Base-by-base conservation (phyloP, 257 asterid genomes). In the Ajuga chamaepitys region DNA sequence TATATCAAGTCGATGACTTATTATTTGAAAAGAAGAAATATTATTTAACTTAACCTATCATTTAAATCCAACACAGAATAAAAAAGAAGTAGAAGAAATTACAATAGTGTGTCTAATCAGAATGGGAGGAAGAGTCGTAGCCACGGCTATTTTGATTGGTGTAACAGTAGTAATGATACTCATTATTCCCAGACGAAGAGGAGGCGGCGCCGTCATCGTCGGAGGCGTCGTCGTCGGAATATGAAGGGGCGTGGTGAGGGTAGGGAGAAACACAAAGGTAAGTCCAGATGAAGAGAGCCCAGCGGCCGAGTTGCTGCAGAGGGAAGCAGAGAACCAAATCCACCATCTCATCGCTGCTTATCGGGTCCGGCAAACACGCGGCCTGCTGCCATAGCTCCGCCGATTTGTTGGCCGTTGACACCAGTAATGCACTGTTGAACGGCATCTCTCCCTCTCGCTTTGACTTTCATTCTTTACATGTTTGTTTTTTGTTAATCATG, bases 241-340 rank as follows among this genome's bases (percentile, higher is more conserved):
- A 18, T 4, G 77, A 64, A n/a, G 70, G 16, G 41, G 40, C 46
- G 52, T 60, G 51, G 44, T 71, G 57, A 4, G 82, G 78, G 44
- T 72, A 54, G 2, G 83, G 77, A 2, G 82, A 71, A 35, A 78
- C 68, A 24, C 86, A 81, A 22, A 81, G 81, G 62, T 66, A 81
- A 42, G 77, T 78, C 86, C 84, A 81, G 20, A 78, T 37, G 66
- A 45, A 73, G 63, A 73, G 75, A 12, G 66, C 74, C 74, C 74
- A 70, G 0, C 82, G 74, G 11, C 87, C 82, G 34, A 81, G 57
- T 66, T 73, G 82, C 58, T 64, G 84, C 18, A 79, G 74, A 38
- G 87, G 87, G 74, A 78, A 81, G 38, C 78, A 75, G 64, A 81
- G 22, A 4, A 75, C 82, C 58, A 81, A 66, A 70, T 81, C 87